Evolutionary conservation across 345 rosid species (phyloP), one percentile per base, ranked within the genome.

Genomic region (Ceriops zippeliana): DNA sequence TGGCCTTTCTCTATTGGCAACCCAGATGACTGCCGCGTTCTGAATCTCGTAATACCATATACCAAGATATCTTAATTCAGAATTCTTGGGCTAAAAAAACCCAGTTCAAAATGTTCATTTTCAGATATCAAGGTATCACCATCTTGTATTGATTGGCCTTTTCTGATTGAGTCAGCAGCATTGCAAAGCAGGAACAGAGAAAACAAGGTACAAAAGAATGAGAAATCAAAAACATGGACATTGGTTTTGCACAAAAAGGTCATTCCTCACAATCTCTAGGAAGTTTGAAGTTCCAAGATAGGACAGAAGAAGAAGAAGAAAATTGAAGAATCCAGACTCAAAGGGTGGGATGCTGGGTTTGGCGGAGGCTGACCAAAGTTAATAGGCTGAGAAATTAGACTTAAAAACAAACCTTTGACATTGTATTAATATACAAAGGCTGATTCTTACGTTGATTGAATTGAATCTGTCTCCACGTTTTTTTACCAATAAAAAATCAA

Each of bases 1-100:
- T 5, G 98, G 88, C 2, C 0, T 70, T 2, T 82, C 83, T 76
- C 90, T 79, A 64, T 91, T 91, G 11, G 96, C 97, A 8, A 89
- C 83, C 96, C 97, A 89, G 1, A 87, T 80, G 32, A 81, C 69
- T 1, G 88, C 28, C 21, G 46, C 58, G 3, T 59, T 71, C 10
- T 80, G 76, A 58, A 65, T 73, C 61, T 75, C 67, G 78, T 80
- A 42, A 69, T 86, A 91, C 91, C 93, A 74, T 6, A 91, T 84
- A 20, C 97, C 96, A 2, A 89, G 72, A 70, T 82, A 89, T 60
- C 90, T 66, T 5, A 54, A 71, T 1, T 76, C 70, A 6, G 93
- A 82, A 32, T 69, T 11, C 31, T 78, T 2, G 86, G 87, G 49
- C 84, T 83, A 46, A 89, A 86, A 81, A 89, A 91, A 0, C 96